Evolutionary conservation across 306 rosid species (phyloP).

Genomic region (Elaeagnus macrophylla): DNA sequence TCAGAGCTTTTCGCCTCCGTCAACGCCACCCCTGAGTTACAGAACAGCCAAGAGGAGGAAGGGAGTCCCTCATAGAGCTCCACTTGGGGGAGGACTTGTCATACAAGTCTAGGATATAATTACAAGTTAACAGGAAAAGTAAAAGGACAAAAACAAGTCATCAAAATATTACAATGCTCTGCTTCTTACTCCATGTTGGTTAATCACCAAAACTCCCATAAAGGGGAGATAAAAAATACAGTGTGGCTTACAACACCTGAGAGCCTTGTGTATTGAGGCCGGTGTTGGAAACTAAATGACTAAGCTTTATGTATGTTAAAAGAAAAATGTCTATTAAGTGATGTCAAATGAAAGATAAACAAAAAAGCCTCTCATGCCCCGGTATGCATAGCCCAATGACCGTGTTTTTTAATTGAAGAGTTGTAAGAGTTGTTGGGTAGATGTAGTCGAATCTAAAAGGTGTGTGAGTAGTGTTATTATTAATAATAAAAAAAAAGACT

Average conservation of each 20-base stretch:
- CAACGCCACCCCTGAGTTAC: slow-evolving; percentile 70
- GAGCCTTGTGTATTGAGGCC: slow-evolving; percentile 37
- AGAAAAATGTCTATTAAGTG: too few species aligned
- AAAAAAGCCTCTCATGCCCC: too few species aligned
- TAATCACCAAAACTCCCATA: background rate
- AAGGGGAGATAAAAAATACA: background rate
- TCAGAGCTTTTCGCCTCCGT: slow-evolving; percentile 67
- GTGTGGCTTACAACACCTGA: slow-evolving; percentile 10
- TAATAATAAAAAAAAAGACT: too few species aligned
- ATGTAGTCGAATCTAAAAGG: too few species aligned
- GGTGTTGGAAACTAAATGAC: slow-evolving; percentile 15
- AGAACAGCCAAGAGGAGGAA: slow-evolving; percentile 79
- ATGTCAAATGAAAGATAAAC: too few species aligned
- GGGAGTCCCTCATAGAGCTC: slow-evolving; percentile 89
- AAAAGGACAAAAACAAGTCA: background rate
- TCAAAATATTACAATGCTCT: slow-evolving; percentile 4
- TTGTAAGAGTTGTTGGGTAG: too few species aligned
- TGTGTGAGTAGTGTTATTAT: too few species aligned
- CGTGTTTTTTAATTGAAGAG: too few species aligned
- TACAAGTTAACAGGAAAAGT: background rate
- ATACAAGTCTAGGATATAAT: slow-evolving; percentile 37
- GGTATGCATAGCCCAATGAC: too few species aligned
- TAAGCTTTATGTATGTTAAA: too few species aligned
- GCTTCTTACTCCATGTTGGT: slow-evolving; percentile 1
- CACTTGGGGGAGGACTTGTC: slow-evolving; percentile 59